Base-by-base conservation (phyloP, 164 flowering plant species). In the Amborella trichopoda region DNA sequence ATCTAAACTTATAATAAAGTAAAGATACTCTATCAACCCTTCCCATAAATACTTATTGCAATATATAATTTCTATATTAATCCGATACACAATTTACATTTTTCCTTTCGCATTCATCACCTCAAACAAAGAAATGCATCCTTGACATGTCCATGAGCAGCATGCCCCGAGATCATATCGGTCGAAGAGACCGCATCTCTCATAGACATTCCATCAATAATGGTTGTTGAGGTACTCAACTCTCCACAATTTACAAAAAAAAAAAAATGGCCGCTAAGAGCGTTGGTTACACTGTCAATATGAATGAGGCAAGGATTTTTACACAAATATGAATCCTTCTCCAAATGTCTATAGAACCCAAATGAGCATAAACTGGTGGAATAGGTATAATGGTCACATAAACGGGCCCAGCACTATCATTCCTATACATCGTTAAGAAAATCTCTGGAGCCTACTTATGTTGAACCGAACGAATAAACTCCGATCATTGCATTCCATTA, bases 221-320 rank as follows among this genome's bases (percentile, higher is more conserved):
- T 2, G 19, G 42, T 65, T 9, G 26, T 4, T 6, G 64, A 64
- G 39, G 59, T 57, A 19, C 40, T 53, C 27, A 65, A 48, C 28
- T 55, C 58, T 25, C 69, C 69, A 38, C 62, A 65, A 39, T 65
- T 60, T 23, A 64, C 60, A 13, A 60, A 65, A 64, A 65, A 60
- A 28, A n/a, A n/a, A n/a, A n/a, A n/a, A n/a, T n/a, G n/a, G n/a
- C 62, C 56, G 26, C 60, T 42, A 26, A 65, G 53, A 0, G 69
- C 38, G 1, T 58, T 65, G 1, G 61, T 58, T 4, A 50, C 55
- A 0, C 58, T 60, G 10, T 58, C 44, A 48, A 60, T 28, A 12
- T 38, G 44, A 40, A 40, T n/a, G 44, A 60, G 48, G 13, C 51
- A 18, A 4, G 46, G 26, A 59, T 65, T 44, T 25, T 50, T 0